Conservation (phyloP, 2,329 filamentous ascomycete genomes). For the Fusarium ambrosium region DNA sequence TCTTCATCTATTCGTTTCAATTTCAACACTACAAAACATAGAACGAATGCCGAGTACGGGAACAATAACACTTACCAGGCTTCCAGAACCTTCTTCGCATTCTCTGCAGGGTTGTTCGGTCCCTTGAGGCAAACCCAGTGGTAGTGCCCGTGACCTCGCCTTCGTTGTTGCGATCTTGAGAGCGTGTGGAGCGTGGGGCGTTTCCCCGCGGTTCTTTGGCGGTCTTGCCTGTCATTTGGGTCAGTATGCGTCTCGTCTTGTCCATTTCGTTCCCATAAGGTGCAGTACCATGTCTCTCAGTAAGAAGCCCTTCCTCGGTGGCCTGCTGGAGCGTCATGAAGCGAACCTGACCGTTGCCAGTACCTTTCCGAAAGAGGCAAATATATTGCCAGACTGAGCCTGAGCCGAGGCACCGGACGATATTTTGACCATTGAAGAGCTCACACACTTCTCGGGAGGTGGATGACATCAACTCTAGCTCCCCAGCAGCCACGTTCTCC, state of each 20-base stretch:
- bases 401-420: conserved; percentile 44
- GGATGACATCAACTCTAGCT: conserved; percentile 60
- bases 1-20: neutral
- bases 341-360: neutral
- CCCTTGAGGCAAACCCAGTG: neutral
- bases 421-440: conserved; percentile 57
- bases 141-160: neutral
- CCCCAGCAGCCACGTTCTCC: conserved; percentile 56
- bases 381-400: neutral
- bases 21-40: neutral
- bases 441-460: conserved; percentile 59
- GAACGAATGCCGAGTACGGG: neutral
- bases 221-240: neutral
- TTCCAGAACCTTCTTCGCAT: neutral
- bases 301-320: neutral
- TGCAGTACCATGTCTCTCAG: neutral
- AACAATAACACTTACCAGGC: neutral
- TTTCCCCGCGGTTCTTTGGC: neutral
- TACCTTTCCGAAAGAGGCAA: neutral
- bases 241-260: neutral
- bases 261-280: neutral
- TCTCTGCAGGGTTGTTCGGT: neutral
- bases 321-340: neutral
- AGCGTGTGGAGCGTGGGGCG: neutral
- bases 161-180: neutral